Conservation (phyloP, 2,329 filamentous ascomycete genomes). For the Simplicillium sp. region DNA sequence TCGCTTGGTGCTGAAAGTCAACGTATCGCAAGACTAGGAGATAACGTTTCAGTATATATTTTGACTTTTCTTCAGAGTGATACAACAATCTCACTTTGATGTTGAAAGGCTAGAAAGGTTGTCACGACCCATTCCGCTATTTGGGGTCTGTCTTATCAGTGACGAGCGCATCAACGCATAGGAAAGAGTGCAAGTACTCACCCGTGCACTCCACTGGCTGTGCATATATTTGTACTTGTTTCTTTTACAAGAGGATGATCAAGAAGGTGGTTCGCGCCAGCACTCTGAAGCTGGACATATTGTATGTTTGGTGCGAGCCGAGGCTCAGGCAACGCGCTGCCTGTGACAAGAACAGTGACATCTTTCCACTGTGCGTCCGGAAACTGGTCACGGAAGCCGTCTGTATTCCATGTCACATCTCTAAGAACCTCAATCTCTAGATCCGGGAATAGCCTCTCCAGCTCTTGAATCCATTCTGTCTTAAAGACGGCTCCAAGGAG, state of each 20-base stretch:
- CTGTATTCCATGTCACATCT: neutral
- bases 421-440: neutral
- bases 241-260: slow-evolving; percentile 37
- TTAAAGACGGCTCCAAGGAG: neutral
- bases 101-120: slow-evolving; percentile 40
- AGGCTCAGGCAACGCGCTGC: neutral
- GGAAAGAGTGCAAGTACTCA: slow-evolving; percentile 16
- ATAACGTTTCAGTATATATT: neutral
- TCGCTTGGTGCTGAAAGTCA: slow-evolving; percentile 29
- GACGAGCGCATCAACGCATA: too few species aligned
- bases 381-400: neutral
- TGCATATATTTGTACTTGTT: slow-evolving; percentile 40
- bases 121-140: slow-evolving; percentile 48
- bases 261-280: slow-evolving; percentile 9
- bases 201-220: slow-evolving; percentile 50
- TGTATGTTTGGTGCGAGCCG: neutral
- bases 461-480: neutral
- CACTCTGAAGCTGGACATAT: neutral
- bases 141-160: slow-evolving; percentile 45
- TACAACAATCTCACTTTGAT: slow-evolving; percentile 26
- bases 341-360: neutral
- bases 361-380: neutral
- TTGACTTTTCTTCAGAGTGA: neutral
- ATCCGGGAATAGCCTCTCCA: neutral
- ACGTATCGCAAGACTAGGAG: slow-evolving; percentile 38